Percentiles rank a stretch among this genome's conserved stretches.
Conservation (phyloP, 768 basidiomycete genomes). For the Suillus tomentosus region DNA sequence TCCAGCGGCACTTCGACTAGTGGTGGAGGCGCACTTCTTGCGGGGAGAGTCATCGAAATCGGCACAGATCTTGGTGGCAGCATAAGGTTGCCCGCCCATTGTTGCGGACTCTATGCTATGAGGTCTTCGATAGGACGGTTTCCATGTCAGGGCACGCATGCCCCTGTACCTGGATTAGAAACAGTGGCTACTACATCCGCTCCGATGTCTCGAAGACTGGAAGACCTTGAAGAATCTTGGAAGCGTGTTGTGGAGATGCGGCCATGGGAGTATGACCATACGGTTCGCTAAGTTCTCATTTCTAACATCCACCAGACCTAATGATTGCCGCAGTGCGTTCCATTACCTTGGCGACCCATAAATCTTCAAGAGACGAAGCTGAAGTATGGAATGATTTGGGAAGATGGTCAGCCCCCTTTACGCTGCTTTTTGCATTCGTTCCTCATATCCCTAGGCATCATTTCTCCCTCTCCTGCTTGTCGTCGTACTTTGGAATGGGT, state of each 20-base stretch:
- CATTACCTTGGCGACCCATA: slow-evolving; percentile 43
- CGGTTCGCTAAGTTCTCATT: slow-evolving; percentile 27
- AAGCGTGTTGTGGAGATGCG: slow-evolving; percentile 41
- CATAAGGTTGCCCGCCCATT: slow-evolving; percentile 49
- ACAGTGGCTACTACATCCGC: slow-evolving; percentile 38
- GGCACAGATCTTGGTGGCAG: slow-evolving; percentile 54
- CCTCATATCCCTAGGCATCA: slow-evolving; percentile 29
- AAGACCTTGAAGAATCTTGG: slow-evolving; percentile 47
- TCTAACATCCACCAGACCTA: neutral
- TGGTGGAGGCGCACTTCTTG: slow-evolving; percentile 52
- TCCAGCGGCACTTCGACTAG: slow-evolving; percentile 52
- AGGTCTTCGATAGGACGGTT: slow-evolving; percentile 42
- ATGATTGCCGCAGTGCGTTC: slow-evolving; percentile 36
- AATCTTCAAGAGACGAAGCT: slow-evolving; percentile 37
- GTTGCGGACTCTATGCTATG: slow-evolving; percentile 48
- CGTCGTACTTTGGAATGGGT: slow-evolving; percentile 38
- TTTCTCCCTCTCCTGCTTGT: slow-evolving; percentile 43
- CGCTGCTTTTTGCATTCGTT: neutral
- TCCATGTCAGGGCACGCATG: slow-evolving; percentile 33
- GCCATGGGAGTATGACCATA: slow-evolving; percentile 47
- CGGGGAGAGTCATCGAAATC: slow-evolving; percentile 48
- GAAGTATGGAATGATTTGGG: slow-evolving; percentile 43
- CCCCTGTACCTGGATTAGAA: slow-evolving; percentile 41
- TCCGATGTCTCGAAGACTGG: slow-evolving; percentile 44
- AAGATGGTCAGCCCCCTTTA: slow-evolving; percentile 37